Evolutionary conservation across 2,329 filamentous ascomycete species (phyloP), one percentile per base, ranked within the genome.

Genomic region (Fusarium pseudocircinatum): DNA sequence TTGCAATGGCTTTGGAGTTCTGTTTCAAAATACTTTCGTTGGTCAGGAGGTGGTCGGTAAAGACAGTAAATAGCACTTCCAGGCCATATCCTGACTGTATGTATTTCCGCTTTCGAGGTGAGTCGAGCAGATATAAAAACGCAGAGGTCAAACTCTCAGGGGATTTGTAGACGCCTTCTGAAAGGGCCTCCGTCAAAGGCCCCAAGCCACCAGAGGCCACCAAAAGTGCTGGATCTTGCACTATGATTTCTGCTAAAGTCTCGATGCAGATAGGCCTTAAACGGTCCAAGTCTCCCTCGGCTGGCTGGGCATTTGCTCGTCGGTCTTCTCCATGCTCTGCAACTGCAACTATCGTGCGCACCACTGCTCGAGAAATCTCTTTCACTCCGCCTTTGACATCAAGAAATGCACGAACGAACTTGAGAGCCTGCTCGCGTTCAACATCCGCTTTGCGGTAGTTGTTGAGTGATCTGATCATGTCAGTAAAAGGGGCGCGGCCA

Each of bases 391-490:
- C 94, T 79, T 98, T 98, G 73, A 98, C 94, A 79, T 99, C 96
- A 6, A 99, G 85, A 78, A 99, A 99, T 15, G 95, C 94, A 67
- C 96, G 91, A 32, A 98, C 92, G 80, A 99, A 98, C 81, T 99
- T 99, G 77, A 99, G 86, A 18, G 96, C 96, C 83, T 99, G 96
- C 82, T 99, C 96, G 60, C 97, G 90, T 84, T 99, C 96, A 24
- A 99, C 94, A 76, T 96, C 95, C n/a, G 96, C 94, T 82, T 98
- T 98, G 79, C 93, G 93, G 81, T 98, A 96, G 80, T 98, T 98
- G 73, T 97, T 94, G 39, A 99, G 85, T 2, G 96, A 98, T 69
- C 88, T 89, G 64, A 10, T 6, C 10, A 26, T 59, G 53, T 76
- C 61, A 77, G 76, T 30, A 67, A 42, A 36, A 36, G 20, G 13